Percentiles rank a stretch among this genome's conserved stretches.
Conservation (phyloP, 495 filamentous ascomycete species). For the Penicillium arizonense region DNA sequence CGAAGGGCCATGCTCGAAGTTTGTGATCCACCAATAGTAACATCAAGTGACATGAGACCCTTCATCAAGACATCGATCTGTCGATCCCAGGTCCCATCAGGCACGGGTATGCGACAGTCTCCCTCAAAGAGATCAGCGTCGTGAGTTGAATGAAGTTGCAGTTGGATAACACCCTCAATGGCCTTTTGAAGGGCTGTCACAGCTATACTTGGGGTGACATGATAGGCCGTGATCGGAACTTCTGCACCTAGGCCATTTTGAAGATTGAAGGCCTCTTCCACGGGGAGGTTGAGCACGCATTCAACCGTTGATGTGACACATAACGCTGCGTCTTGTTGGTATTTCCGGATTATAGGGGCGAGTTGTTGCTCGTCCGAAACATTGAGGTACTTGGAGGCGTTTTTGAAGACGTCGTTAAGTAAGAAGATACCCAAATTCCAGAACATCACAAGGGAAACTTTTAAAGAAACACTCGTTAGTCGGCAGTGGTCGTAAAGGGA, state of each 20-base stretch:
- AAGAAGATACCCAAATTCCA: slow-evolving; percentile 22
- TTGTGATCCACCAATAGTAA: slow-evolving; percentile 28
- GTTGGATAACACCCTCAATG: slow-evolving; percentile 11
- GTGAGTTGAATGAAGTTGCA: neutral
- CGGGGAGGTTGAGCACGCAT: slow-evolving; percentile 8
- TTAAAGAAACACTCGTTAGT: neutral
- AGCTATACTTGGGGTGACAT: slow-evolving; percentile 23
- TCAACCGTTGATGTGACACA: slow-evolving; percentile 8
- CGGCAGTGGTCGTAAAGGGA: too few relatives aligned
- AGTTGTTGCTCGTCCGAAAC: too few relatives aligned
- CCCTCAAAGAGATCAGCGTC: neutral
- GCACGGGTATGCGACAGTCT: neutral
- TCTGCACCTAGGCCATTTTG: slow-evolving; percentile 18
- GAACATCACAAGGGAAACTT: slow-evolving; percentile 14
- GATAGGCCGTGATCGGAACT: slow-evolving; percentile 19
- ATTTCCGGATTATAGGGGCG: neutral
- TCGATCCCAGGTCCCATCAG: slow-evolving; percentile 3
- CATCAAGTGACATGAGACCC: slow-evolving; percentile 21
- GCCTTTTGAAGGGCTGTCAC: slow-evolving; percentile 17
- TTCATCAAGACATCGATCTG: slow-evolving; percentile 22
- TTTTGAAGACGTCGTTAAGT: slow-evolving; percentile 9
- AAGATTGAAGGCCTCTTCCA: slow-evolving; percentile 19
- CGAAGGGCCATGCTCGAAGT: slow-evolving; percentile 3
- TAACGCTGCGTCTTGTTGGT: neutral
- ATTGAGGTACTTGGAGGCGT: neutral